These are phyloP conservation scores for Neostapfia colusana DNA, from an alignment of 176 grass and related monocot genomes.

Conservation along the genomic window DNA sequence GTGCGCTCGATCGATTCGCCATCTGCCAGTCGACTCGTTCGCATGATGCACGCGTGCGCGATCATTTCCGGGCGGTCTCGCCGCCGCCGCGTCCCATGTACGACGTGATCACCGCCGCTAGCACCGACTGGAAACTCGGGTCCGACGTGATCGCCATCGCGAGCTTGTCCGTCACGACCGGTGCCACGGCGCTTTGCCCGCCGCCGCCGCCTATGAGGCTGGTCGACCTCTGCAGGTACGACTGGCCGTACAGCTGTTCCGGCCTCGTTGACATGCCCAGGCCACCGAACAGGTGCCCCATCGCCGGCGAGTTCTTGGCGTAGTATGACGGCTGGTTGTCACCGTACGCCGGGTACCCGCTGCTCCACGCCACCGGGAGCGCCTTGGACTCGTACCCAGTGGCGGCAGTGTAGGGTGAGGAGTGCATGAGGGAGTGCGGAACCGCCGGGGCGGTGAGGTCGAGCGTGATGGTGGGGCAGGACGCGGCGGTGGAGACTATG, in stretches of 20 bases:
- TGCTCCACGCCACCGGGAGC: slow-evolving; percentile 51
- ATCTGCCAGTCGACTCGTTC: not conserved
- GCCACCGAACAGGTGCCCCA: slow-evolving; percentile 28
- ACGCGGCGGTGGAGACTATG: slow-evolving; percentile 51
- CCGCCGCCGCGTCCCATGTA: slow-evolving; percentile 46
- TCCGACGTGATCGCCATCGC: slow-evolving; percentile 74
- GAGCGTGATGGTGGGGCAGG: slow-evolving; percentile 67
- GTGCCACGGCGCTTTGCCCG: not conserved
- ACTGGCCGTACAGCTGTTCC: slow-evolving; percentile 28
- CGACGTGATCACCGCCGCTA: slow-evolving; percentile 65
- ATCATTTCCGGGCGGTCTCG: slow-evolving; percentile 32
- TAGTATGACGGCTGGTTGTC: slow-evolving; percentile 23
- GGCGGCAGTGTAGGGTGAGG: slow-evolving; percentile 30
- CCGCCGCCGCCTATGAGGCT: not conserved
- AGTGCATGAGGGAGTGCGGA: slow-evolving; percentile 17
- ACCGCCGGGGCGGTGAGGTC: slow-evolving; percentile 54
- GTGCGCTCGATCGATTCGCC: not conserved
- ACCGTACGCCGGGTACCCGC: slow-evolving; percentile 42
- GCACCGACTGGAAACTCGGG: slow-evolving; percentile 75
- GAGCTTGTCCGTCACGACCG: slow-evolving; percentile 63
- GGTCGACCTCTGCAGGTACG: slow-evolving; percentile 41
- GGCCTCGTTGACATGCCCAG: slow-evolving; percentile 5
- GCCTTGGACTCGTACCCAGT: slow-evolving; percentile 42
- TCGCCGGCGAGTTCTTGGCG: slow-evolving; percentile 17
- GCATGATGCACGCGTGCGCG: no score